Evolutionary conservation across 2,329 filamentous ascomycete species (phyloP), one percentile per base, ranked within the genome.

Genomic region (Hypoxylon sp.): DNA sequence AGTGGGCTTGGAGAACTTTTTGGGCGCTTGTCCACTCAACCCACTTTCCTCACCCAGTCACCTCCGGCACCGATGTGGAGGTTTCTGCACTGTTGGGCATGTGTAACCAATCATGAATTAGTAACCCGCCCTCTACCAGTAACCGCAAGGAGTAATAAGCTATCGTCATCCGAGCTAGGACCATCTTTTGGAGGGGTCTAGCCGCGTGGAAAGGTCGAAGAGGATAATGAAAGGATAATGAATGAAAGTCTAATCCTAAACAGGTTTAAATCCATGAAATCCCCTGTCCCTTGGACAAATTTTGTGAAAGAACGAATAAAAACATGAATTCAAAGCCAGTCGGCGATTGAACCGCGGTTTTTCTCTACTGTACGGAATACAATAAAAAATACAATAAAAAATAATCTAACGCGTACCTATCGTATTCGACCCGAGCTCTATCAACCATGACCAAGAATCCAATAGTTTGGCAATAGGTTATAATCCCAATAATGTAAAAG

Each of bases 61-160:
- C 38, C 7, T 61, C 63, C 57, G 63, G 46, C 10, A 49, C 57
- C 63, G 51, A 60, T 53, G 34, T 60, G 63, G 43, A 51, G 55
- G 21, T 51, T 19, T 50, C 28, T 17, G 46, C 32, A 43, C 55
- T 25, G 46, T 49, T 50, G 48, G 28, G n/a, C 34, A 14, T 38
- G 21, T 51, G 17, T 36, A 9, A 46, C 65, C 61, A 67, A 61
- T 65, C 19, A 65, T 7, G 46, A 48, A 43, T 46, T 32, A 1
- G 13, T 53, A 43, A 17, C 52, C 28, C 38, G 38, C 45, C 36
- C 45, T 25, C 14, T 43, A 30, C n/a, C n/a, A 62, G 55, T 67
- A 67, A 64, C 63, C 49, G 46, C 17, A 69, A 60, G 32, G 63
- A 62, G 67, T 63, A 69, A 67, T 58, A 65, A 63, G 38, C 50